A percentile compares a stretch with the other conserved stretches of the same genome.
These are phyloP conservation scores for Maudiozyma saulgeensis DNA, from an alignment of 805 yeast species.

Conservation along the genomic window DNA sequence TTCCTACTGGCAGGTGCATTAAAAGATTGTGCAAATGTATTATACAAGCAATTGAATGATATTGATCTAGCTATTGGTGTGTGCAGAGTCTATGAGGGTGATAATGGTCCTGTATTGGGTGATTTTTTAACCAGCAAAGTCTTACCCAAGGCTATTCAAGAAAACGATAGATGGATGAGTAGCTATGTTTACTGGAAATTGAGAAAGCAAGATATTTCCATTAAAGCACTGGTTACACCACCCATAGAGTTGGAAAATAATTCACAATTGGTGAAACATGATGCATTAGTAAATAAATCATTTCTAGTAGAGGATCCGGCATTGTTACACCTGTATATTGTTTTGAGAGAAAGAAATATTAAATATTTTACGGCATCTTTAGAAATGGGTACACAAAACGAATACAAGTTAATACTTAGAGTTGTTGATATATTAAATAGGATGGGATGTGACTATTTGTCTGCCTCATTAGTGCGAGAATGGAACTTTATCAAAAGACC, in stretches of 20 bases:
- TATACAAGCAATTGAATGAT: conserved; percentile 60
- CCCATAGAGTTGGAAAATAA: conserved; percentile 35
- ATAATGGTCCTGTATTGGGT: conserved; percentile 44
- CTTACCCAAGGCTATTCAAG: conserved; percentile 45
- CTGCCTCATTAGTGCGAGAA: conserved; percentile 48
- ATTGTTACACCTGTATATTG: conserved; percentile 52
- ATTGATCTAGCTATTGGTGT: conserved; percentile 68
- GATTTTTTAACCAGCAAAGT: conserved; percentile 41
- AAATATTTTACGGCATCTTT: conserved; percentile 43
- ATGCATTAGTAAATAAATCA: conserved; percentile 30
- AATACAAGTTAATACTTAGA: conserved; percentile 51
- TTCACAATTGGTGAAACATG: conserved; percentile 21
- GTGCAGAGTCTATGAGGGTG: conserved; percentile 65
- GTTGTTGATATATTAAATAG: conserved; percentile 61
- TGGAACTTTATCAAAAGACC: conserved; percentile 49
- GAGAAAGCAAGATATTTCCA: conserved; percentile 39
- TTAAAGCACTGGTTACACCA: conserved; percentile 55
- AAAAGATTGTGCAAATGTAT: conserved; percentile 67
- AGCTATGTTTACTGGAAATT: conserved; percentile 75
- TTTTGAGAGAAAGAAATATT: conserved; percentile 44
- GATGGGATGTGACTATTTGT: conserved; percentile 86
- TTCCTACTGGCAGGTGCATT: conserved; percentile 70
- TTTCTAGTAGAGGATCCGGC: conserved; percentile 76
- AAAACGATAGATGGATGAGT: conserved; percentile 72
- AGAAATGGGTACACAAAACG: conserved; percentile 35